Evolutionary conservation across 257 asterid genomes (phyloP).

Genomic region (Capsicum rhomboideum): DNA sequence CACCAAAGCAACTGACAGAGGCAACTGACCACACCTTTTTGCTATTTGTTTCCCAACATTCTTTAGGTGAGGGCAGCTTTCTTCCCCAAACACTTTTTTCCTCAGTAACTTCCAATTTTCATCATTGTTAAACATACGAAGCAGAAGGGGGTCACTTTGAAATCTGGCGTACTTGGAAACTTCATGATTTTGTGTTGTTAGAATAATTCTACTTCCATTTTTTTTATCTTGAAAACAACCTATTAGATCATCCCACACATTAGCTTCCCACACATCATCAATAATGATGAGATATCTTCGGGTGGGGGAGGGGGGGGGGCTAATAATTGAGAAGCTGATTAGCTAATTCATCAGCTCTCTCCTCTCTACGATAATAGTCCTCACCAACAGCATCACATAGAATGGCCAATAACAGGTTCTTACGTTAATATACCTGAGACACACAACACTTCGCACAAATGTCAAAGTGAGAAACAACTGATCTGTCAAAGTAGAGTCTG

Average conservation of each 20-base stretch:
- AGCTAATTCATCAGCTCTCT: too few relatives aligned
- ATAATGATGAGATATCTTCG: background rate
- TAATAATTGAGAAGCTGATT: too few relatives aligned
- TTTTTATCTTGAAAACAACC: background rate
- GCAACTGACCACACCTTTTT: background rate
- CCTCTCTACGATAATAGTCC: too few relatives aligned
- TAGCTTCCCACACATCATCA: constrained; percentile 5
- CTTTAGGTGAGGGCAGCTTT: background rate
- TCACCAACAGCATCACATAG: background rate
- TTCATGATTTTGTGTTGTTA: background rate
- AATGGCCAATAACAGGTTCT: background rate
- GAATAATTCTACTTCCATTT: constrained; percentile 5
- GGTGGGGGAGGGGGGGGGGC: too few relatives aligned
- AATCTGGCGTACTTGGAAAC: background rate
- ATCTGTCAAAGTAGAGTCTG: background rate
- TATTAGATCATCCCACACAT: background rate
- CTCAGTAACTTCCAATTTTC: background rate
- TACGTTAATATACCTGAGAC: background rate
- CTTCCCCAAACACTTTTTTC: background rate
- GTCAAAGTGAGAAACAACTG: background rate
- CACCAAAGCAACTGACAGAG: background rate
- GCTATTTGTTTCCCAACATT: background rate
- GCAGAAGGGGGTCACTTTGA: background rate
- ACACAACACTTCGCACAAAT: background rate
- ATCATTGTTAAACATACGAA: background rate